Conservation (phyloP, 164 flowering plant genomes). For the Vitis labrusca region DNA sequence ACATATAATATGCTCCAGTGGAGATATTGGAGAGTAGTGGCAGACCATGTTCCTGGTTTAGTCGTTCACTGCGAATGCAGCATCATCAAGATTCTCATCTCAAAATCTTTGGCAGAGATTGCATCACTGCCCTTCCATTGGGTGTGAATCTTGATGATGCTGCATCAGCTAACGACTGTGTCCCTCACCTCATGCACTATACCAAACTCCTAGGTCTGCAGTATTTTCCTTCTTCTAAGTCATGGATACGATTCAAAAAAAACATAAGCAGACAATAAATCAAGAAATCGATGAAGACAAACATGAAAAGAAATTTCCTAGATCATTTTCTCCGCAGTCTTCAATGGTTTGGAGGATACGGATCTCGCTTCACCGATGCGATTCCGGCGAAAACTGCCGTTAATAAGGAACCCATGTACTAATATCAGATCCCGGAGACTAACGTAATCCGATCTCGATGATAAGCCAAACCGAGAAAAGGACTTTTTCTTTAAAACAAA, state of each 20-base stretch:
- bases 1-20: background rate
- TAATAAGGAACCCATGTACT: too few species aligned
- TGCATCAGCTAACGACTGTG: background rate
- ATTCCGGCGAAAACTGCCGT: too few species aligned
- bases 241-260: background rate
- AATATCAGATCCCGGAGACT: too few species aligned
- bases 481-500: too few species aligned
- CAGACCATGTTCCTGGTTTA: background rate
- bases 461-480: too few species aligned
- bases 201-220: background rate
- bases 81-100: background rate
- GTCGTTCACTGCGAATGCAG: conserved; percentile 1
- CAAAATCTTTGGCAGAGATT: background rate
- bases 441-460: too few species aligned
- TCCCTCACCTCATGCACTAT: background rate
- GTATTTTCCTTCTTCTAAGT: background rate
- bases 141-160: background rate
- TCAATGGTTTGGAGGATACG: too few species aligned
- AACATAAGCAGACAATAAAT: too few species aligned
- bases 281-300: too few species aligned
- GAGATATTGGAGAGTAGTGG: background rate
- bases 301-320: too few species aligned
- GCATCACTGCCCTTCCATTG: background rate
- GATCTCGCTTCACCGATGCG: too few species aligned
- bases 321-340: background rate